Evolutionary conservation across 306 rosid genomes (phyloP), one percentile per base, ranked within the genome.

Genomic region (Aeschynomene evenia): DNA sequence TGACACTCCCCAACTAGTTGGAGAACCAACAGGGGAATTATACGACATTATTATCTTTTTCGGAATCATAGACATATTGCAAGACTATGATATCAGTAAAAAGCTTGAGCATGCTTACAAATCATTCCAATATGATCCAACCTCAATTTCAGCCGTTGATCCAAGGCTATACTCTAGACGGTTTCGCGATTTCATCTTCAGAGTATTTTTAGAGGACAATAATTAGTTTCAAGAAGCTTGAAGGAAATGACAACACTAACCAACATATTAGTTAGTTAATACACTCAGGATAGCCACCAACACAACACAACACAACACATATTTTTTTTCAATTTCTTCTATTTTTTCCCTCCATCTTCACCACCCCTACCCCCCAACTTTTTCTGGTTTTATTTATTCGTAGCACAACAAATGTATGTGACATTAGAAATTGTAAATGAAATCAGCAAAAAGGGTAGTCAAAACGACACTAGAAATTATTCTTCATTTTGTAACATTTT

Each of bases 71-170:
- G 99, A 95, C 87, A 91, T 95, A 78, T 85, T 95, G 50, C 99
- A 95, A 82, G 95, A 95, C 80, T 95, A 95, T 66, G 97, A 95
- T 46, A 89, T 95, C 28, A 91, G 91, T 82, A 95, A 95, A 79
- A 95, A 91, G 85, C 96, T 95, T 45, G 99, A 95, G 81, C 99
- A 95, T 76, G 99, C 97, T 11, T 91, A 89, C 85, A 95, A 95
- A 74, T 82, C 99, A 45, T 74, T 95, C 83, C 99, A 95, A 52
- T 89, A 84, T 24, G 99, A 91, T 49, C 80, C 97, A 28, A 83
- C 96, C 1, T 72, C 91, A 18, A 95, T 95, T 69, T 95, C 99
- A 2, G 99, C 99, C 10, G 97, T 95, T 40, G 99, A 95, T 89
- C 99, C 99, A 6, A 88, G 90, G 82, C 91, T 85, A 65, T 95